phyloP scores from a whole-genome alignment of 345 rosid genomes.

The Diplotaxis tenuifolia region DNA sequence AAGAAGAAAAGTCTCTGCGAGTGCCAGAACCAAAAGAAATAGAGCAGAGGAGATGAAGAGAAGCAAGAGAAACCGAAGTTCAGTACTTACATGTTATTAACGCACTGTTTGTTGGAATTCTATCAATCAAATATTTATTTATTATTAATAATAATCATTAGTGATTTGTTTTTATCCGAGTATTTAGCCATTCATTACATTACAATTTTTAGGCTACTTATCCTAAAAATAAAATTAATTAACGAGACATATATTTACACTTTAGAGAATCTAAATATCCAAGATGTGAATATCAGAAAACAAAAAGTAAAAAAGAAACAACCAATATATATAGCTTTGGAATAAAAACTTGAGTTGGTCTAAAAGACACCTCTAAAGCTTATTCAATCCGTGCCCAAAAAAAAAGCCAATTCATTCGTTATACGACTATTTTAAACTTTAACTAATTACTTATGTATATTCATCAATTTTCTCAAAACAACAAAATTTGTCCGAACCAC shows the following conservation, averaged over 20 bases:
- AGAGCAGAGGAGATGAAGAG: conserved; percentile 40
- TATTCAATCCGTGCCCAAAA: not conserved
- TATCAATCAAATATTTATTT: conserved; percentile 7
- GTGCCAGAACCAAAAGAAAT: conserved; percentile 5
- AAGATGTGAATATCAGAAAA: not conserved
- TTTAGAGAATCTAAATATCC: not conserved
- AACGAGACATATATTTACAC: not conserved
- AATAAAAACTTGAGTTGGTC: not conserved
- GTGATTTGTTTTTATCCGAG: conserved; percentile 20
- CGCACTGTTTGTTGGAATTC: conserved; percentile 30
- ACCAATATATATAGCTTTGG: not conserved
- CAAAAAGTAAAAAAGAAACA: not conserved
- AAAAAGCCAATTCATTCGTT: not conserved
- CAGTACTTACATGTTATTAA: conserved; percentile 13
- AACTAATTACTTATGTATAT: not conserved
- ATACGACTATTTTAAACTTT: not conserved
- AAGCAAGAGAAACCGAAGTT: conserved; percentile 24
- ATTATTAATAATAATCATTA: conserved; percentile 14
- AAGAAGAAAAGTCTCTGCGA: conserved; percentile 25
- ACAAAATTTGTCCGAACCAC: not conserved
- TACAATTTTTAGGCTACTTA: conserved; percentile 20
- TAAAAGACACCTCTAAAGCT: conserved; percentile 7
- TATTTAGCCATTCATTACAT: conserved; percentile 14
- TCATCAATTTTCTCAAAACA: not conserved
- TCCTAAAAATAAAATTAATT: not conserved